phyloP scores from a whole-genome alignment of 495 filamentous ascomycete species.

The Aspergillus steynii region DNA sequence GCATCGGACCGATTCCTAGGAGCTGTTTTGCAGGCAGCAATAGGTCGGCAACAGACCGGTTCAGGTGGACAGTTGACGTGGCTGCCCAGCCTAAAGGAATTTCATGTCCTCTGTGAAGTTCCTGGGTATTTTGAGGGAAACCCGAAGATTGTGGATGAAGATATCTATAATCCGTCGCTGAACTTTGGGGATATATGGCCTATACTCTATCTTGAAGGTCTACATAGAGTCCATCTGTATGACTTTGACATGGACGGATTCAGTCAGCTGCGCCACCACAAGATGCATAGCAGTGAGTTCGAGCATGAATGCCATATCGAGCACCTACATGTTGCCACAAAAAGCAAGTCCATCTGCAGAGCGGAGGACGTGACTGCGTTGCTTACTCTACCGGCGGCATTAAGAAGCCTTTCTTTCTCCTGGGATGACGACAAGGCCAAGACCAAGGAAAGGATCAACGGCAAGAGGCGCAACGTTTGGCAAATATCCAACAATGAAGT shows the following conservation, averaged over 20 bases:
- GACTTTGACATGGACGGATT: conserved; percentile 9
- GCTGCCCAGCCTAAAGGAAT: background rate
- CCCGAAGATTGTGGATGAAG: background rate
- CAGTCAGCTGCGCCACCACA: background rate
- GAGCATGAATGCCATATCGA: conserved; percentile 8
- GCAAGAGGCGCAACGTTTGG: conserved; percentile 6
- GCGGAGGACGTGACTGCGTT: conserved; percentile 4
- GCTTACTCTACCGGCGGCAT: conserved; percentile 3
- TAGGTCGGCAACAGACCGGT: conserved; percentile 3
- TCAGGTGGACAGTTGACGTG: background rate
- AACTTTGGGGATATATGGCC: conserved; percentile 8
- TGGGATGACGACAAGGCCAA: conserved; percentile 7
- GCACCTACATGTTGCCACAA: conserved; percentile 13
- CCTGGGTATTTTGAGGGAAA: background rate
- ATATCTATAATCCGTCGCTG: conserved; percentile 6
- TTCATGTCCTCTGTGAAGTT: conserved; percentile 11
- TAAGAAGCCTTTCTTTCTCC: conserved; percentile 9
- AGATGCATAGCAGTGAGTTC: background rate
- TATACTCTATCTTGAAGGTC: background rate
- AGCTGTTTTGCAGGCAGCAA: conserved; percentile 1
- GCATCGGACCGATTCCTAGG: conserved; percentile 4
- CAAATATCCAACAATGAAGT: conserved; percentile 7
- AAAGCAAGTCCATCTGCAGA: conserved; percentile 3
- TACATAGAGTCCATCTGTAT: conserved; percentile 4
- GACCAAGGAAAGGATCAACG: background rate